Percentiles rank a stretch among this genome's conserved stretches.
Conservation (phyloP, 331 rosid species). For the Prunus yedoensis region DNA sequence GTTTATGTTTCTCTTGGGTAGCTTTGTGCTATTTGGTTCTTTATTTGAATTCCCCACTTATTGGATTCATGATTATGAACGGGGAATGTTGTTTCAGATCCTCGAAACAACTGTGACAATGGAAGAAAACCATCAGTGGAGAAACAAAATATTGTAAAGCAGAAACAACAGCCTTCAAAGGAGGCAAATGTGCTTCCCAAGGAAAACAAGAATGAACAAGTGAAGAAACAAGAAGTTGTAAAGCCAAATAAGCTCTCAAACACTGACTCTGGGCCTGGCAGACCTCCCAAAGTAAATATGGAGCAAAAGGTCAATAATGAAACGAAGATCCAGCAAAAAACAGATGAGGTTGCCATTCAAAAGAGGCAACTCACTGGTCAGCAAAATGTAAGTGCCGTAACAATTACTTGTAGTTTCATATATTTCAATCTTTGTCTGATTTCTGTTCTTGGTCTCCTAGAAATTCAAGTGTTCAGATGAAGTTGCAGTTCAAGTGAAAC, state of each 20-base stretch:
- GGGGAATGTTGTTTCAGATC: conserved; percentile 65
- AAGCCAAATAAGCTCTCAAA: conserved; percentile 48
- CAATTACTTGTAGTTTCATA: background rate
- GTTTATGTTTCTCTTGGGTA: conserved; percentile 37
- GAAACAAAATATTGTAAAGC: conserved; percentile 38
- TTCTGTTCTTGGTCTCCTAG: conserved; percentile 31
- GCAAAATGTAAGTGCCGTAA: conserved; percentile 54
- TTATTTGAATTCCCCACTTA: conserved; percentile 32
- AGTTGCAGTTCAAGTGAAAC: conserved; percentile 58
- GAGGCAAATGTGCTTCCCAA: conserved; percentile 31
- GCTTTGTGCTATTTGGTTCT: conserved; percentile 35
- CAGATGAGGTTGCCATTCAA: conserved; percentile 37
- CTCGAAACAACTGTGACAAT: conserved; percentile 47
- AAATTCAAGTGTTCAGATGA: conserved; percentile 60
- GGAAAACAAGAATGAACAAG: conserved; percentile 47
- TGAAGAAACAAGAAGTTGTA: conserved; percentile 47
- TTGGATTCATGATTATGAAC: conserved; percentile 37
- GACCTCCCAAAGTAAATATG: conserved; percentile 46
- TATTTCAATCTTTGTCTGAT: conserved; percentile 30
- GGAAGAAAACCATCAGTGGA: conserved; percentile 53
- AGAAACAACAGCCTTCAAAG: conserved; percentile 36
- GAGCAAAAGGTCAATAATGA: conserved; percentile 41
- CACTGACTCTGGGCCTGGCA: conserved; percentile 46
- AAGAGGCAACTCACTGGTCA: conserved; percentile 44
- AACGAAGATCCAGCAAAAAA: conserved; percentile 37